Evolutionary conservation across 1,284 basidiomycete species (phyloP), one percentile per base, ranked within the genome.

Genomic region (Ustilago loliicola): DNA sequence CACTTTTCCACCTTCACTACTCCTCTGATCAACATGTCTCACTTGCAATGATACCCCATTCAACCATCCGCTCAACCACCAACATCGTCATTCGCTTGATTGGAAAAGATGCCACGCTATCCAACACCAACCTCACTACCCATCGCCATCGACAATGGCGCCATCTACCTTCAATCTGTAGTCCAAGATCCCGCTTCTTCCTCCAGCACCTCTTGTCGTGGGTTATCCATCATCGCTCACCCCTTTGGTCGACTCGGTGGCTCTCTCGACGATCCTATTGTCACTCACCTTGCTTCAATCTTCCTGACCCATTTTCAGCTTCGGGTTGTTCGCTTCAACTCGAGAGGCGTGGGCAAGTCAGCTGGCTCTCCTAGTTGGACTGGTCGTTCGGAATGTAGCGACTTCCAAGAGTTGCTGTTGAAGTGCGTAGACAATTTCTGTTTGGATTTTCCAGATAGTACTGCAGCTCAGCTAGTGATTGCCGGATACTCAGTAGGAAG

Each of bases 261-360:
- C n/a, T 70, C 67, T 1, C 53, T 75, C 13, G 75, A 78, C 56
- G 79, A 80, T 40, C 72, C 76, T 3, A 69, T 80, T 34, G 60
- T 80, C 27, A 66, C 61, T 5, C 63, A 69, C 23, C 42, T 80
- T 15, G 59, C 72, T 1, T 61, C 66, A 0, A 21, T 67, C 9
- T 58, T 80, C 4, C 29, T 68, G 8, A 60, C 66, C 8, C 57
- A 72, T n/a, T 42, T 54, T 1, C 51, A 70, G 13, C 53, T 73
- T 10, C 63, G 71, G 9, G 73, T 76, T 6, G 70, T 79, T 23
- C 66, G 74, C 7, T 79, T 77, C 73, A 79, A 80, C 58, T 74
- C 78, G 23, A 61, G 78, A 38, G 78, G 78, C 10, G 79, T 78
- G 2, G 79, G 75, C 45, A 63, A 70, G 23, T 72, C 68, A 7